Conservation (phyloP, 225 moss, liverwort and hornwort genomes). For the Pleurozium schreberi region DNA sequence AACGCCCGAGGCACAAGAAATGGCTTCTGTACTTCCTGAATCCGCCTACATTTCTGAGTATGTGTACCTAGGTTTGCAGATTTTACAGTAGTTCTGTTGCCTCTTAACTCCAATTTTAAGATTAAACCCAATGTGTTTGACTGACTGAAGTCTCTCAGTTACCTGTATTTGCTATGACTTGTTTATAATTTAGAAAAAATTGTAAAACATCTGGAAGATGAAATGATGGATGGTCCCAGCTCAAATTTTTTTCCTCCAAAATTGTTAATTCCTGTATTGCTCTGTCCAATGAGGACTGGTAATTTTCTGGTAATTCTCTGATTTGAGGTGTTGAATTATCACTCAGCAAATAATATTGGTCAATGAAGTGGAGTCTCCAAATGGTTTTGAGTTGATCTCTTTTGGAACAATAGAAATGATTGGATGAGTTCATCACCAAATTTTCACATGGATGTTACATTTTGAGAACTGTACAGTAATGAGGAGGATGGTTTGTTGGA, state of each 20-base stretch:
- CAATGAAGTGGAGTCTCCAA: not conserved
- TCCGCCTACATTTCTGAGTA: not conserved
- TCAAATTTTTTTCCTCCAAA: not conserved
- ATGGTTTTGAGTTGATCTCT: not conserved
- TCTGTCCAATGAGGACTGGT: not conserved
- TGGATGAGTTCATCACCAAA: not conserved
- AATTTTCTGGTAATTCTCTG: not conserved
- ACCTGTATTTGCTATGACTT: not conserved
- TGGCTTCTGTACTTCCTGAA: slow-evolving; percentile 36
- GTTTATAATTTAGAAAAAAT: not conserved
- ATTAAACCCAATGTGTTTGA: not conserved
- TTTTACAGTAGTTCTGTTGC: not conserved
- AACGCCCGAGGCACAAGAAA: slow-evolving; percentile 69
- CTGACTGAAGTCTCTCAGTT: not conserved
- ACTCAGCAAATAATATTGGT: not conserved
- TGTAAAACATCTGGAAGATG: not conserved
- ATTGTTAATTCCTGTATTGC: not conserved
- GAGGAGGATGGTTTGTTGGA: no score
- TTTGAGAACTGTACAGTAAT: not conserved
- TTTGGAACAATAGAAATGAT: not conserved
- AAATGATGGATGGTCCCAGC: not conserved
- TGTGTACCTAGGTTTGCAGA: not conserved
- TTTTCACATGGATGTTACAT: not conserved
- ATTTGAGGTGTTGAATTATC: not conserved
- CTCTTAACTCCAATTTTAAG: no score